Evolutionary conservation across 1,284 basidiomycete species (phyloP).

Genomic region (Austroboletus niveus): DNA sequence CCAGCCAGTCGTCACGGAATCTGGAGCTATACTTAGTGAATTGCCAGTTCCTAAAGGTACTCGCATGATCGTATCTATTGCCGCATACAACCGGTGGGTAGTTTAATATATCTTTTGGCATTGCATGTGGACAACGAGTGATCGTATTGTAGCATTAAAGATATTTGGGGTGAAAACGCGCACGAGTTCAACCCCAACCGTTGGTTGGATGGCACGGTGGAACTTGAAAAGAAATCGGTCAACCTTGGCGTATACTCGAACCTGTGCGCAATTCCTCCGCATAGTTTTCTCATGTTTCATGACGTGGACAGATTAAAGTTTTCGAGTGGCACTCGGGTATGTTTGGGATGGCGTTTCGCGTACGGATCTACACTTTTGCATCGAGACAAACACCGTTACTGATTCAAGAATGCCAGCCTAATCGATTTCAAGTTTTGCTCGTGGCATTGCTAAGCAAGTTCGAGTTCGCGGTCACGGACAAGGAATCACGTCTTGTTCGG

Average conservation of each 20-base stretch:
- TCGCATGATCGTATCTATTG: slow-evolving; percentile 32
- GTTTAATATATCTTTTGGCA: background rate
- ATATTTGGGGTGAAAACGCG: slow-evolving; percentile 50
- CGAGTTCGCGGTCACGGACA: slow-evolving; percentile 40
- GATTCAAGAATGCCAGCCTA: slow-evolving; percentile 26
- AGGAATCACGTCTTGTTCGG: slow-evolving; percentile 35
- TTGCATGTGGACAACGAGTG: background rate
- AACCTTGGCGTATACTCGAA: slow-evolving; percentile 49
- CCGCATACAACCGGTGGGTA: slow-evolving; percentile 37
- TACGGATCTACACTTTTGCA: background rate
- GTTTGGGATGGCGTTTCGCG: slow-evolving; percentile 52
- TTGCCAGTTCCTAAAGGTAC: slow-evolving; percentile 37
- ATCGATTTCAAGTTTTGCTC: slow-evolving; percentile 50
- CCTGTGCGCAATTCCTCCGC: slow-evolving; percentile 34
- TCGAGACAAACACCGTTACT: background rate
- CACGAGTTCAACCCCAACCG: slow-evolving; percentile 49
- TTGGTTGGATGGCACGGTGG: slow-evolving; percentile 38
- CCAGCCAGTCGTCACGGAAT: slow-evolving; percentile 37
- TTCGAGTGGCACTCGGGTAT: slow-evolving; percentile 39
- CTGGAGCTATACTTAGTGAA: slow-evolving; percentile 36
- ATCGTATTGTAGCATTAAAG: slow-evolving; percentile 32
- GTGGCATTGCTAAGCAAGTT: slow-evolving; percentile 48
- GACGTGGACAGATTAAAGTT: slow-evolving; percentile 39
- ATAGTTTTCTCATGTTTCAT: too few species aligned
- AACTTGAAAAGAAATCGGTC: slow-evolving; percentile 32